Conservation (phyloP, 23 red algal species). For the Gracilaria domingensis region DNA sequence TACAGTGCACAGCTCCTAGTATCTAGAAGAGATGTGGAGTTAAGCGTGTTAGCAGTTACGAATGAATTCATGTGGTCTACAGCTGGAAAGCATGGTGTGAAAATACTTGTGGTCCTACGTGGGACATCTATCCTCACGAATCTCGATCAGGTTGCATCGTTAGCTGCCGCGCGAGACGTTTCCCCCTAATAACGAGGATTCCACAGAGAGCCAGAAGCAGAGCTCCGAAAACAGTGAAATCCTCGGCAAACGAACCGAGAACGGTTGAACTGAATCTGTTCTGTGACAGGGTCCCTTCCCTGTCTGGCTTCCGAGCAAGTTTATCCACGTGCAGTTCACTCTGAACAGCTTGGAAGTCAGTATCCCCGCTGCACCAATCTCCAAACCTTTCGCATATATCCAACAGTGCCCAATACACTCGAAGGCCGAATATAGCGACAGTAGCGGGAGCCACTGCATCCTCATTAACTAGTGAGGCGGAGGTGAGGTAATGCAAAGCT, state of each 20-base stretch:
- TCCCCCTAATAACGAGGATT: conserved; percentile 58
- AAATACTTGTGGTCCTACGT: neutral
- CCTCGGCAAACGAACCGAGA: conserved; percentile 24
- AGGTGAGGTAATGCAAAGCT: conserved; percentile 24
- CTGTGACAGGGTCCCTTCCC: conserved; percentile 1
- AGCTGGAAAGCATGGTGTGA: neutral
- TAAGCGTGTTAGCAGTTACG: conserved; percentile 11
- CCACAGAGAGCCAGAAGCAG: conserved; percentile 40
- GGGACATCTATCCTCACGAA: neutral
- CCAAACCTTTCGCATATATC: conserved; percentile 8
- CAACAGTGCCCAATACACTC: conserved; percentile 30
- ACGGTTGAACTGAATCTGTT: neutral
- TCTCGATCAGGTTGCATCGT: conserved; percentile 1
- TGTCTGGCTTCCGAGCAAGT: neutral
- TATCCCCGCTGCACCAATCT: neutral
- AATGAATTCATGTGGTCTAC: neutral
- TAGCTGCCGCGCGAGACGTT: conserved; percentile 56
- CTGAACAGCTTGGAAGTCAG: too few species aligned
- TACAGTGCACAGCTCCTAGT: neutral
- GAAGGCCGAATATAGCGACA: conserved; percentile 37
- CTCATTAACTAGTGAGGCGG: neutral
- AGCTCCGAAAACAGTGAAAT: conserved; percentile 58
- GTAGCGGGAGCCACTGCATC: conserved; percentile 33
- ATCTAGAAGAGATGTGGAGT: neutral
- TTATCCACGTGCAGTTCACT: neutral